These are phyloP conservation scores for Komagataella ulmi DNA, from an alignment of 805 yeast species.

Conservation along the genomic window DNA sequence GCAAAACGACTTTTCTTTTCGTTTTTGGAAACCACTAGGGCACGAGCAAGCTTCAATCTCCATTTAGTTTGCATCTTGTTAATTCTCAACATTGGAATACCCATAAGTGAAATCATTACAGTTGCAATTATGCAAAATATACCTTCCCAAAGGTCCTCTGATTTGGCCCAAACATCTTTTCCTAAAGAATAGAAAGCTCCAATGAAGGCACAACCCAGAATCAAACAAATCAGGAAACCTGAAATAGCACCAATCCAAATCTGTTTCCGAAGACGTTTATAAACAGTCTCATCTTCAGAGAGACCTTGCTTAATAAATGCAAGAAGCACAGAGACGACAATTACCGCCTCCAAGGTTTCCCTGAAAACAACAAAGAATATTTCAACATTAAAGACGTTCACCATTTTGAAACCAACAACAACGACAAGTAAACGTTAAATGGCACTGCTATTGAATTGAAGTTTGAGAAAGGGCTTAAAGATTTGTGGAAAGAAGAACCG, in stretches of 20 bases:
- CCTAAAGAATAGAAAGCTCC: conserved; percentile 81
- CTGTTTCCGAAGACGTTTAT: conserved; percentile 56
- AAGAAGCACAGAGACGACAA: conserved; percentile 80
- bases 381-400: conserved; percentile 46
- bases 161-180: conserved; percentile 69
- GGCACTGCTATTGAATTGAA: neutral
- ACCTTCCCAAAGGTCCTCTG: conserved; percentile 98
- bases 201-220: conserved; percentile 85
- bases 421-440: neutral
- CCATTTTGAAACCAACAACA: conserved; percentile 1
- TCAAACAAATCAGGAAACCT: conserved; percentile 71
- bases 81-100: conserved; percentile 90
- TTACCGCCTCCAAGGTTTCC: conserved; percentile 87
- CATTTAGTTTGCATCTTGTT: conserved; percentile 96
- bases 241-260: conserved; percentile 73
- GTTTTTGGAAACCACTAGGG: conserved; percentile 49
- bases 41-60: conserved; percentile 88
- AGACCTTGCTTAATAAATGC: conserved; percentile 83
- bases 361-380: conserved; percentile 87
- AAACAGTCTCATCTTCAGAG: conserved; percentile 32
- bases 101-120: conserved; percentile 82
- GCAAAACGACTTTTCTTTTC: conserved; percentile 36
- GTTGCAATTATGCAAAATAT: conserved; percentile 85
- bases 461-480: neutral
- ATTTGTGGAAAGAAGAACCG: no score